Evolutionary conservation across 768 basidiomycete genomes (phyloP), one percentile per base, ranked within the genome.

Genomic region (Macrolepiota albuminosa): DNA sequence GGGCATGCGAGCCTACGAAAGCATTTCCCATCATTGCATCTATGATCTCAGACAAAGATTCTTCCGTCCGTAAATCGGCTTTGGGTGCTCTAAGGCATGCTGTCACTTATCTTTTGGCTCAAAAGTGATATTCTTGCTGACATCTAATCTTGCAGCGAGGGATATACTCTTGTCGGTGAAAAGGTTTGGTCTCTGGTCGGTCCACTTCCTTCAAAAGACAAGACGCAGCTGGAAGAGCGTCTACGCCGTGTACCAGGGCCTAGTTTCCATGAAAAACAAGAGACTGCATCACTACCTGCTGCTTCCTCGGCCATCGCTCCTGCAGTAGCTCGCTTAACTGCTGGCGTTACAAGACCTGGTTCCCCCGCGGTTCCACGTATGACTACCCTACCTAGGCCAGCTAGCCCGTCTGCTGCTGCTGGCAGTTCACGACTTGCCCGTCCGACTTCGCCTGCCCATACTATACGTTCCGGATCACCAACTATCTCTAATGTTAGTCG

Each of bases 211-310:
- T 77, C 89, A 5, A 96, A 96, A 71, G 94, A 95, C 68, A 94
- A 91, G 68, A 93, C 93, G 9, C 92, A 95, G 67, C 81, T 97
- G 34, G 94, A 96, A 71, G 95, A 95, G 68, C 84, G 93, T 8
- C 75, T 97, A 33, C 87, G 91, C 49, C 88, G 92, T 37, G 84
- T 93, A n/a, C 77, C 86, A 34, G 88, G 87, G 6, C 84, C 88
- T 36, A 83, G 82, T 64, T 76, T 75, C 34, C 74, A 75, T 63
- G 77, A 78, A 16, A 80, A 78, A 63, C 68, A 70, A 24, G 74
- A 78, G 24, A 40, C 57, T 8, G 49, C 61, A n/a, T 37, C 26
- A 6, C 68, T 76, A 13, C 68, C 75, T 11, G 73, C 45, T 21
- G 8, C 49, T 5, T 11, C 59, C 16, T 24, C 57, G 14, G 49